Evolutionary conservation across 495 filamentous ascomycete species (phyloP).

Genomic region (Penicillium diatomitis): DNA sequence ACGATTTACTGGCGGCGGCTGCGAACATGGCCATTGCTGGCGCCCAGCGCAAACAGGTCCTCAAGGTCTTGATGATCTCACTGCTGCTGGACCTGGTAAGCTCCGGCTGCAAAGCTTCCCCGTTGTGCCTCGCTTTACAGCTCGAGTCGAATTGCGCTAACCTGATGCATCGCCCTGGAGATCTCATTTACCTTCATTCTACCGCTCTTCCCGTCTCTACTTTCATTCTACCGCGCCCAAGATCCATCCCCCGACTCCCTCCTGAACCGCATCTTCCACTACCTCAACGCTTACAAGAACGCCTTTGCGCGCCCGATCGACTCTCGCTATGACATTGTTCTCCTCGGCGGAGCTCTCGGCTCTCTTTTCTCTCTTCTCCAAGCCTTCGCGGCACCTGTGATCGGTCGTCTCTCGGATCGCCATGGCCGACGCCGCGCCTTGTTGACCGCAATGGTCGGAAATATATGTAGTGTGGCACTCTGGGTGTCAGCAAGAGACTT

Average conservation of each 20-base stretch:
- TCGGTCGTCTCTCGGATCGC: constrained; percentile 78
- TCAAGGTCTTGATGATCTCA: constrained; percentile 70
- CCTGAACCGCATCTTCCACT: constrained; percentile 67
- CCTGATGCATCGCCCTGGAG: constrained; percentile 26
- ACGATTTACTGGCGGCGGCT: constrained; percentile 1
- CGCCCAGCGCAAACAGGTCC: constrained; percentile 63
- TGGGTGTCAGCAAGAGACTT: constrained; percentile 94
- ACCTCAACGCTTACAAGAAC: constrained; percentile 91
- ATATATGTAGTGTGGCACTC: constrained; percentile 82
- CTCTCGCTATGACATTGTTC: constrained; percentile 91
- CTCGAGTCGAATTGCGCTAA: not conserved
- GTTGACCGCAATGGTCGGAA: constrained; percentile 89
- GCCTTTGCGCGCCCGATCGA: constrained; percentile 90
- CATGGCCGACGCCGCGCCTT: constrained; percentile 85
- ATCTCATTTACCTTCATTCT: constrained; percentile 96
- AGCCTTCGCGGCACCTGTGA: constrained; percentile 84
- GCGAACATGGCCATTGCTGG: constrained; percentile 29
- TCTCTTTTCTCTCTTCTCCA: constrained; percentile 91
- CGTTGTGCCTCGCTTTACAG: not conserved
- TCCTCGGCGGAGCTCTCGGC: constrained; percentile 88
- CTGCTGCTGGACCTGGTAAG: constrained; percentile 61
- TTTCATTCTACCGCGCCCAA: constrained; percentile 83
- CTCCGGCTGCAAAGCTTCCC: not conserved
- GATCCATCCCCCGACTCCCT: constrained; percentile 50
- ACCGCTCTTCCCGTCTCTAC: constrained; percentile 85